Evolutionary conservation across 352 stramenopile species (phyloP).

Genomic region (Globisporangium perplexum): DNA sequence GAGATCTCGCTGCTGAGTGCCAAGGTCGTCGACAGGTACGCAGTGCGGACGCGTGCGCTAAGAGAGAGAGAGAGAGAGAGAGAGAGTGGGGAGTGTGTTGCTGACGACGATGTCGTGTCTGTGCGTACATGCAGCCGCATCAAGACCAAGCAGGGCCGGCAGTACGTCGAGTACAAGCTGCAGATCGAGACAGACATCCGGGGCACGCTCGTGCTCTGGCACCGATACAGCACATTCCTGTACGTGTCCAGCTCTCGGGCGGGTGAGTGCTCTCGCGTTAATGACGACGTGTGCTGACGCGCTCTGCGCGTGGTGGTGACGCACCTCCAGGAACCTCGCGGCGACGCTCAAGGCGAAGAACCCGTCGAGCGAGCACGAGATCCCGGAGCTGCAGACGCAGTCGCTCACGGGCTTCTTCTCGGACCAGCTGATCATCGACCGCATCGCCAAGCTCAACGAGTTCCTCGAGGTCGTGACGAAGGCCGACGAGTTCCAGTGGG

Average conservation of each 20-base stretch:
- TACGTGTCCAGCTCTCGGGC: too few species aligned
- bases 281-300: too few species aligned
- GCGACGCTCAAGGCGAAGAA: conserved; percentile 82
- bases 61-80: neutral
- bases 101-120: neutral
- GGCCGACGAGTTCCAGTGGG: conserved; percentile 84
- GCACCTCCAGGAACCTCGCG: conserved; percentile 63
- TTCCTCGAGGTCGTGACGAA: conserved; percentile 84
- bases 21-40: conserved; percentile 80
- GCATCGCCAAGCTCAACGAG: conserved; percentile 82
- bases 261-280: too few species aligned
- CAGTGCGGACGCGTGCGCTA: too few species aligned
- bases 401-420: conserved; percentile 80
- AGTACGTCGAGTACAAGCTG: conserved; percentile 88
- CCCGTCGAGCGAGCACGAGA: conserved; percentile 59
- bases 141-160: conserved; percentile 79
- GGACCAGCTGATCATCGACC: conserved; percentile 81
- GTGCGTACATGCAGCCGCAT: conserved; percentile 42
- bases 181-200: conserved; percentile 86
- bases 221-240: conserved; percentile 88
- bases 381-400: conserved; percentile 80
- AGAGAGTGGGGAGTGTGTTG: neutral
- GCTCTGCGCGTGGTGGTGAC: too few species aligned
- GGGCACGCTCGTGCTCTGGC: conserved; percentile 81
- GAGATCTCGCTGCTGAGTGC: conserved; percentile 82